These are phyloP conservation scores for Trematosphaeria pertusa DNA, from an alignment of 2,329 filamentous ascomycete species.

Conservation along the genomic window DNA sequence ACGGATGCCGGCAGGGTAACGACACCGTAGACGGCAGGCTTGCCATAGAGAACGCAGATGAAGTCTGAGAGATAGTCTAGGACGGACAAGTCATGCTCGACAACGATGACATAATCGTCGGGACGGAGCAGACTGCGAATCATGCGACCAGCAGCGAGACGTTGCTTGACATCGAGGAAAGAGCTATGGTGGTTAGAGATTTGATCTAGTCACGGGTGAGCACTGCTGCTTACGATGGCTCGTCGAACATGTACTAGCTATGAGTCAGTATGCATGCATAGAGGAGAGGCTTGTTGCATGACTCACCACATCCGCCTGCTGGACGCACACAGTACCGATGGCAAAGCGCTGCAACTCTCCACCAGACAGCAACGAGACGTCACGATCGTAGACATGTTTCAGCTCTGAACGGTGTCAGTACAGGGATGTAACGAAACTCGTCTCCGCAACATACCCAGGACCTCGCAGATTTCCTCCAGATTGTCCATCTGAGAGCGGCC, in stretches of 20 bases:
- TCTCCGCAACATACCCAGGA: slow-evolving; percentile 64
- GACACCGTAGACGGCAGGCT: slow-evolving; percentile 95
- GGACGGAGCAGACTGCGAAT: slow-evolving; percentile 89
- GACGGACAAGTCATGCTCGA: slow-evolving; percentile 98
- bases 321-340: slow-evolving; percentile 93
- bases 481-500: slow-evolving; percentile 79
- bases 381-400: slow-evolving; percentile 87
- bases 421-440: background rate
- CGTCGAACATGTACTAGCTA: slow-evolving; percentile 95
- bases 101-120: slow-evolving; percentile 96
- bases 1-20: slow-evolving; percentile 95
- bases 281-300: slow-evolving; percentile 4
- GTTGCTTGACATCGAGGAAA: slow-evolving; percentile 99
- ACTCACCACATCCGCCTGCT: slow-evolving; percentile 74
- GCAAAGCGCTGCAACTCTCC: slow-evolving; percentile 98
- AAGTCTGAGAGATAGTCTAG: slow-evolving; percentile 99
- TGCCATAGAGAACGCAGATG: slow-evolving; percentile 95
- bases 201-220: background rate
- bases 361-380: slow-evolving; percentile 89
- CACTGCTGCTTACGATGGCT: slow-evolving; percentile 70
- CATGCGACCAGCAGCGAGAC: slow-evolving; percentile 87
- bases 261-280: slow-evolving; percentile 15
- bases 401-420: slow-evolving; percentile 64
- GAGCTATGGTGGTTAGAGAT: slow-evolving; percentile 56
- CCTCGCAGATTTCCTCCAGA: slow-evolving; percentile 79